Evolutionary conservation across 2,329 filamentous ascomycete species (phyloP).

Genomic region (Zarea fungicola): DNA sequence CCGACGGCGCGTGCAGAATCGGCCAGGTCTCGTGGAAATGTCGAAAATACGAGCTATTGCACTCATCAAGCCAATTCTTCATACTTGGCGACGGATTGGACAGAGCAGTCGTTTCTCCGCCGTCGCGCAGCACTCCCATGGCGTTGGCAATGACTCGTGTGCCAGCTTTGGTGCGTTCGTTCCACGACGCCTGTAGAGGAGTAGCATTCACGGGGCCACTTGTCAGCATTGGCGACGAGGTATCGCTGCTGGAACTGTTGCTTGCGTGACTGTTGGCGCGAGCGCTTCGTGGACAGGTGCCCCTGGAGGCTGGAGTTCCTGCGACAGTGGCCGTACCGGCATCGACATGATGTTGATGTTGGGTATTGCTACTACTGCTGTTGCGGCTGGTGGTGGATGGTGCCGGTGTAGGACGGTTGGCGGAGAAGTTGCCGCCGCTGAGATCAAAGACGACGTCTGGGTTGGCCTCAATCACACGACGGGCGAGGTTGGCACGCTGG

Average conservation of each 20-base stretch:
- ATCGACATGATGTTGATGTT: too few relatives aligned
- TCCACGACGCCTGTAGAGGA: not conserved
- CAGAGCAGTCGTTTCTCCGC: conserved; percentile 3
- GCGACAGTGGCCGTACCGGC: too few relatives aligned
- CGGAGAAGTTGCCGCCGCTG: conserved; percentile 9
- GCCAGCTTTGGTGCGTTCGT: conserved; percentile 5
- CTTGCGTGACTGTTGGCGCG: not conserved
- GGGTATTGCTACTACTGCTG: too few relatives aligned
- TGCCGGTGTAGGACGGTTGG: not conserved
- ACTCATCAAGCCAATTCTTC: conserved; percentile 19
- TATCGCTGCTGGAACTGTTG: not conserved
- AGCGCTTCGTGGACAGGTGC: not conserved
- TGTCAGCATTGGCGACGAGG: not conserved
- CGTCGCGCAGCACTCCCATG: conserved; percentile 2
- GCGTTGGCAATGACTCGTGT: conserved; percentile 8
- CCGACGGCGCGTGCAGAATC: conserved; percentile 33
- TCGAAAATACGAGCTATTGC: conserved; percentile 30
- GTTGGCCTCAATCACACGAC: conserved; percentile 5
- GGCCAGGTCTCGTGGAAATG: conserved; percentile 38
- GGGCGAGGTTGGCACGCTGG: conserved; percentile 17
- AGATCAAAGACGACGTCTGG: conserved; percentile 8
- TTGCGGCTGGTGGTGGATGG: not conserved
- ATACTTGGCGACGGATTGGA: conserved; percentile 12
- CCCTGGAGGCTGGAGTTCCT: too few relatives aligned
- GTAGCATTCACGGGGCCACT: not conserved